phyloP scores from a whole-genome alignment of 352 stramenopile species.

The Pythium monospermum region DNA sequence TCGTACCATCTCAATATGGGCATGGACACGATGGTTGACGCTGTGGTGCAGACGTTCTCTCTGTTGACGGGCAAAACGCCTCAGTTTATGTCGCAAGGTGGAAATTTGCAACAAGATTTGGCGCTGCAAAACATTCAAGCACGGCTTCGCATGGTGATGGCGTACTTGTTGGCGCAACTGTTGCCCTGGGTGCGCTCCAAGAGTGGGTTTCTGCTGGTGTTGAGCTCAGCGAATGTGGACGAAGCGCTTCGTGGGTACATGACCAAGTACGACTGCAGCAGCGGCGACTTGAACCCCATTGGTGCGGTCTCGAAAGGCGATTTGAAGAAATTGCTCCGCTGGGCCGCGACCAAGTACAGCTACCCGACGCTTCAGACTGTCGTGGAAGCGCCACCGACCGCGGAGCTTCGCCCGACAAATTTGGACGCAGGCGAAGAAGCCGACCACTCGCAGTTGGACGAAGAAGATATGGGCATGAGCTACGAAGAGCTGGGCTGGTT shows the following conservation, averaged over 20 bases:
- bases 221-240: slow-evolving; percentile 98
- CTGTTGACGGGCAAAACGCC: slow-evolving; percentile 88
- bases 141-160: slow-evolving; percentile 97
- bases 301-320: slow-evolving; percentile 95
- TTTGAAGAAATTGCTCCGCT: slow-evolving; percentile 96
- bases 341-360: slow-evolving; percentile 86
- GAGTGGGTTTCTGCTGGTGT: slow-evolving; percentile 95
- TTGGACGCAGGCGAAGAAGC: slow-evolving; percentile 39
- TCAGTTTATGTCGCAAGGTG: slow-evolving; percentile 84
- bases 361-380: slow-evolving; percentile 91
- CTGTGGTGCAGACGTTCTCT: slow-evolving; percentile 72
- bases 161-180: slow-evolving; percentile 97
- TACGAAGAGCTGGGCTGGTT: slow-evolving; percentile 97
- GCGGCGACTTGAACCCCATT: slow-evolving; percentile 98
- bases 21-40: slow-evolving; percentile 95
- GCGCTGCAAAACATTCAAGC: slow-evolving; percentile 99
- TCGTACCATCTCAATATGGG: slow-evolving; percentile 94
- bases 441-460: slow-evolving; percentile 94
- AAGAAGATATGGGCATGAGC: slow-evolving; percentile 99
- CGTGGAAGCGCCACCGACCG: slow-evolving; percentile 92
- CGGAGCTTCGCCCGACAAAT: slow-evolving; percentile 91
- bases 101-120: slow-evolving; percentile 92
- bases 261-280: slow-evolving; percentile 99
- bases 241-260: slow-evolving; percentile 98
- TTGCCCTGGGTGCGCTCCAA: slow-evolving; percentile 95